These are phyloP conservation scores for Cyamopsis tetragonoloba DNA, from an alignment of 306 rosid species.

Conservation along the genomic window DNA sequence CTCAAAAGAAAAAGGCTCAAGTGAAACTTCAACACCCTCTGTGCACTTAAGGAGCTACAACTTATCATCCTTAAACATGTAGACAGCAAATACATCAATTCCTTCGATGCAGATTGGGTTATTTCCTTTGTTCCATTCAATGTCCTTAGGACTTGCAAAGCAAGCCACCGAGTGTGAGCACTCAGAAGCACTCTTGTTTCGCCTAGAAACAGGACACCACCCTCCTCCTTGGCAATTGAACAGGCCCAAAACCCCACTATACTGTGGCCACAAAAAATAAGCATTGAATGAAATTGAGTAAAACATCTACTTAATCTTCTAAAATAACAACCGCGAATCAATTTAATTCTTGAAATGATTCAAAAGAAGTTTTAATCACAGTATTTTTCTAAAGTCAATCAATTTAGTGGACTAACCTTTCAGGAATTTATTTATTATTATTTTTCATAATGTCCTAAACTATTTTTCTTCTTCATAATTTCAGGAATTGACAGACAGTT, in stretches of 20 bases:
- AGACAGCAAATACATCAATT: conserved; percentile 48
- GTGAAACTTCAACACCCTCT: conserved; percentile 45
- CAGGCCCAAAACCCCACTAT: conserved; percentile 54
- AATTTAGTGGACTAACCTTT: no score
- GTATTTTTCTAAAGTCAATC: no score
- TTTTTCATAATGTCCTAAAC: no score
- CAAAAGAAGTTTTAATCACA: no score
- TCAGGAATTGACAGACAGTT: no score
- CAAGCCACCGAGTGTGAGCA: conserved; percentile 42
- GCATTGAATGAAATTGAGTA: no score
- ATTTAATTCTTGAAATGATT: no score
- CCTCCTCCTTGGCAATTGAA: conserved; percentile 92
- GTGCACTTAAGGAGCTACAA: conserved; percentile 46
- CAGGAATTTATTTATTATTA: no score
- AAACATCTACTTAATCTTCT: no score
- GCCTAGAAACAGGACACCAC: conserved; percentile 55
- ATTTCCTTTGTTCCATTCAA: conserved; percentile 56
- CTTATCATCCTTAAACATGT: conserved; percentile 41
- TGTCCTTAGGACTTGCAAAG: conserved; percentile 50
- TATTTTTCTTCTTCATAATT: no score
- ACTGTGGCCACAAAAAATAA: conserved; percentile 33
- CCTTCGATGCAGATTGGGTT: conserved; percentile 38
- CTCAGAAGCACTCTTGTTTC: conserved; percentile 45
- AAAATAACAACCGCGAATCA: no score
- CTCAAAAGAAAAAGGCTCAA: conserved; percentile 55